Conservation (phyloP, 2,329 filamentous ascomycete species). For the Aspergillus brunneoviolaceus region DNA sequence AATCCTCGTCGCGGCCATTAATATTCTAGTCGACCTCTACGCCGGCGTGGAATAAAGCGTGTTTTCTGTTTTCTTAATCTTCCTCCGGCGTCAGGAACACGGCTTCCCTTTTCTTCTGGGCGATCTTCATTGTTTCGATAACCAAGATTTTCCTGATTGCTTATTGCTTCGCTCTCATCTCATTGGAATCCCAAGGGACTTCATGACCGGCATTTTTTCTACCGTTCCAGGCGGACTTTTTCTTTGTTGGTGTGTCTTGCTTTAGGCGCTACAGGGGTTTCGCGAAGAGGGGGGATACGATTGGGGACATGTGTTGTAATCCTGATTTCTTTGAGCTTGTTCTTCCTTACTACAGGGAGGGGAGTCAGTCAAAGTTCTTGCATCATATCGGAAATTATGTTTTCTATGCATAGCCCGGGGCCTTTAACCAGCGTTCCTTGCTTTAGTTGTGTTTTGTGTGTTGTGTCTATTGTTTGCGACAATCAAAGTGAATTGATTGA, state of each 20-base stretch:
- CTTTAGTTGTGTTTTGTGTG: too few relatives aligned
- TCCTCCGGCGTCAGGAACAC: background rate
- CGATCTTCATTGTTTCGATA: background rate
- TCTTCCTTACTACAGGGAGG: too few relatives aligned
- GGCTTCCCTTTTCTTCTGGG: background rate
- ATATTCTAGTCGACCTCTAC: slow-evolving; percentile 92
- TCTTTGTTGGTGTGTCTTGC: background rate
- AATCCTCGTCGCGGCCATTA: slow-evolving; percentile 87
- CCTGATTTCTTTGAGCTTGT: too few relatives aligned
- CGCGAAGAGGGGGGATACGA: too few relatives aligned
- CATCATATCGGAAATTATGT: too few relatives aligned
- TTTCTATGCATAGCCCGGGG: too few relatives aligned
- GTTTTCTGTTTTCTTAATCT: background rate
- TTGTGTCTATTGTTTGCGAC: too few relatives aligned
- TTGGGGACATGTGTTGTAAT: too few relatives aligned
- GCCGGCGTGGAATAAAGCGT: slow-evolving; percentile 58
- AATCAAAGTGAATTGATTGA: too few relatives aligned
- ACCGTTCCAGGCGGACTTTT: slow-evolving; percentile 2
- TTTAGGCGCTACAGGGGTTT: too few relatives aligned
- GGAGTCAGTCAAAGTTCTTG: too few relatives aligned
- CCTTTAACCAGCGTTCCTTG: too few relatives aligned
- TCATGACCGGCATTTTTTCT: background rate
- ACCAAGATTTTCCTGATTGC: background rate
- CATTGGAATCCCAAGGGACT: background rate
- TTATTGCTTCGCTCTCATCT: background rate